Base-by-base conservation (phyloP, 768 basidiomycete genomes). In the Kwoniella mangroviensis region DNA sequence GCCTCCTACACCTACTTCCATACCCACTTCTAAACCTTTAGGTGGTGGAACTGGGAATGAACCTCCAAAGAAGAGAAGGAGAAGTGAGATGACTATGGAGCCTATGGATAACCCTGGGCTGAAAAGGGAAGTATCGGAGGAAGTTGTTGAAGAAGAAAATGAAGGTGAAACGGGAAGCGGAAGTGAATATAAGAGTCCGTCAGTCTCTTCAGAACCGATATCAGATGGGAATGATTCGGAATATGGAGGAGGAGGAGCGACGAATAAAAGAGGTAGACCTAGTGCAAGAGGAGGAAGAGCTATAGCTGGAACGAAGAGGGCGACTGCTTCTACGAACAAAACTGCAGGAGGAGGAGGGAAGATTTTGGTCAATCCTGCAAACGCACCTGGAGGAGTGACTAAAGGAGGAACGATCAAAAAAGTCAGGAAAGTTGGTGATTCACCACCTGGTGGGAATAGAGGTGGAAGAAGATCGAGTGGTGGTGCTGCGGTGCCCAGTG, bases 11-110 rank as follows among this genome's bases (percentile, higher is more conserved):
- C 54, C 58, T 22, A 42, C 22, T 26, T 51, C 45, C 21, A 43
- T 49, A 63, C 49, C 43, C 11, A 58, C 40, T 40, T 51, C 55
- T 43, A 68, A 52, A 56, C 10, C 42, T 2, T 22, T 34, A 0
- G 53, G 52, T 10, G 28, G 4, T 24, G 54, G n/a, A 24, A 5
- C 43, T 40, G 69, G 21, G n/a, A 56, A 64, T 63, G 60, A 58
- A 21, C 71, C 69, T 7, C 68, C 73, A 3, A 73, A 68, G 63
- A 74, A 74, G 45, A 28, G 73, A 21, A 61, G 76, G 43, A 41
- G 72, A 28, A 73, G 71, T 45, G 71, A 75, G 40, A 41, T 70
- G 22, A 42, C 63, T 7, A 60, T 68, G 59, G 75, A 77, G 42
- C 40, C 60, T 12, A 74, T 74, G 65, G 73, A 77, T 55, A 69